These are phyloP conservation scores for Geotrichum europaeum DNA, from an alignment of 1,139 yeast species.

Conservation along the genomic window DNA sequence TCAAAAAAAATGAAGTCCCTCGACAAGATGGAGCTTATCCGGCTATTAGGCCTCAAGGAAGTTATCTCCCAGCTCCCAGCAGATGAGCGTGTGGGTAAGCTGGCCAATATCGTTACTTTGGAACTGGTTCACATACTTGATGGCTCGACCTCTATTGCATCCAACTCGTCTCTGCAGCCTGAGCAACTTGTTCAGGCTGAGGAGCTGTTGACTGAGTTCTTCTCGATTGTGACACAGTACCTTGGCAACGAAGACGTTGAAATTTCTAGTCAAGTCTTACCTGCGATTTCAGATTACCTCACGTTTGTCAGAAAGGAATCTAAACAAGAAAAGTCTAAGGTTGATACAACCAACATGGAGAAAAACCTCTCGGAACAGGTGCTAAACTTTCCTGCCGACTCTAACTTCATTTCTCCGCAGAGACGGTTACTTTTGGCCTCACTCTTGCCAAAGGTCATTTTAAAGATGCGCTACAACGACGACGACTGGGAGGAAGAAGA, in stretches of 20 bases:
- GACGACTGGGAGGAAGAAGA: slow-evolving; percentile 55
- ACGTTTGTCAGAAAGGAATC: slow-evolving; percentile 58
- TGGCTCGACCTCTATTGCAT: slow-evolving; percentile 35
- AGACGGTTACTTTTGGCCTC: slow-evolving; percentile 52
- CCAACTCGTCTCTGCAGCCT: slow-evolving; percentile 21
- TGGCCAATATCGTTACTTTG: slow-evolving; percentile 66
- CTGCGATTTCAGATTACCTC: slow-evolving; percentile 70
- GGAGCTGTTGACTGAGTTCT: slow-evolving; percentile 49
- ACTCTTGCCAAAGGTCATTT: slow-evolving; percentile 60
- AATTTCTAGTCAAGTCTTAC: slow-evolving; percentile 73
- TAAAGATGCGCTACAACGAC: slow-evolving; percentile 74
- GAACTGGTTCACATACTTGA: slow-evolving; percentile 69
- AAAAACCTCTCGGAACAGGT: slow-evolving; percentile 27
- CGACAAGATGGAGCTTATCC: slow-evolving; percentile 74
- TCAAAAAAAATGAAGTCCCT: slow-evolving; percentile 87
- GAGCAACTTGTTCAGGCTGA: slow-evolving; percentile 34
- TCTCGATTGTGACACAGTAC: slow-evolving; percentile 69
- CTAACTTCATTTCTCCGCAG: slow-evolving; percentile 30
- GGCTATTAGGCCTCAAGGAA: slow-evolving; percentile 58
- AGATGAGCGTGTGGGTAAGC: slow-evolving; percentile 67
- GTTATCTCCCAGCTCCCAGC: slow-evolving; percentile 40
- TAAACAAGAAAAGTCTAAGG: slow-evolving; percentile 28
- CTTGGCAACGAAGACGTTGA: slow-evolving; percentile 84
- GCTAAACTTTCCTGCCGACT: slow-evolving; percentile 30
- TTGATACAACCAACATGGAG: slow-evolving; percentile 26